Conservation (phyloP, 179 eudicot genomes). For the Silene noctiflora region DNA sequence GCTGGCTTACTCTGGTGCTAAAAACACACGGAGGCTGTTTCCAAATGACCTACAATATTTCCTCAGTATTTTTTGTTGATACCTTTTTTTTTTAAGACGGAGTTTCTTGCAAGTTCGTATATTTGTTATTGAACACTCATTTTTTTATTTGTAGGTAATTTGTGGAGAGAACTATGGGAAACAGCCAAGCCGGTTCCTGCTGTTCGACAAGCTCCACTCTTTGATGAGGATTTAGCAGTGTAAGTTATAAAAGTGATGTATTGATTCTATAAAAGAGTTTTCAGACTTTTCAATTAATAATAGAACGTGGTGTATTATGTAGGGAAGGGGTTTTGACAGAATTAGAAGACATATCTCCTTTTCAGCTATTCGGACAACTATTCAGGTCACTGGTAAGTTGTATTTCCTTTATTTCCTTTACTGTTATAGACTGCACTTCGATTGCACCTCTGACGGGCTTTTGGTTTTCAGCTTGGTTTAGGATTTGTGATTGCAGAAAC, state of each 20-base stretch:
- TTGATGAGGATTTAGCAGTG: conserved; percentile 93
- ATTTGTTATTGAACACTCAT: conserved; percentile 7
- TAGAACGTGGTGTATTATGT: conserved; percentile 27
- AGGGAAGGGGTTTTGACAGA: conserved; percentile 73
- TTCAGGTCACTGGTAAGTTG: conserved; percentile 72
- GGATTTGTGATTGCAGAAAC: conserved; percentile 77
- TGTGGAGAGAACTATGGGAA: conserved; percentile 98
- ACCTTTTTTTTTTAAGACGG: neutral
- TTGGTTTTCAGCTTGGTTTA: conserved; percentile 60
- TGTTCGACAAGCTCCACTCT: conserved; percentile 85
- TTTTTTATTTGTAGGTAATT: conserved; percentile 59
- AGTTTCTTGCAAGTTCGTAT: neutral
- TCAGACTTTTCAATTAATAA: conserved; percentile 20
- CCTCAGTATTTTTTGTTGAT: neutral
- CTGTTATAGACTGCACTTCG: neutral
- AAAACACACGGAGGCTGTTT: neutral
- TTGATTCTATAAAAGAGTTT: neutral
- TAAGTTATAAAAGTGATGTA: conserved; percentile 36
- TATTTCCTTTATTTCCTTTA: neutral
- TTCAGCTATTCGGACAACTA: conserved; percentile 73
- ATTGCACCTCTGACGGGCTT: conserved; percentile 2
- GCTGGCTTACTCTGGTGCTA: neutral
- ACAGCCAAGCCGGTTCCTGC: conserved; percentile 92
- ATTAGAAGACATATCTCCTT: conserved; percentile 69
- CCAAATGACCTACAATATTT: neutral